These are phyloP conservation scores for Ambrosia trifida DNA, from an alignment of 129 eudicot species.

Conservation along the genomic window DNA sequence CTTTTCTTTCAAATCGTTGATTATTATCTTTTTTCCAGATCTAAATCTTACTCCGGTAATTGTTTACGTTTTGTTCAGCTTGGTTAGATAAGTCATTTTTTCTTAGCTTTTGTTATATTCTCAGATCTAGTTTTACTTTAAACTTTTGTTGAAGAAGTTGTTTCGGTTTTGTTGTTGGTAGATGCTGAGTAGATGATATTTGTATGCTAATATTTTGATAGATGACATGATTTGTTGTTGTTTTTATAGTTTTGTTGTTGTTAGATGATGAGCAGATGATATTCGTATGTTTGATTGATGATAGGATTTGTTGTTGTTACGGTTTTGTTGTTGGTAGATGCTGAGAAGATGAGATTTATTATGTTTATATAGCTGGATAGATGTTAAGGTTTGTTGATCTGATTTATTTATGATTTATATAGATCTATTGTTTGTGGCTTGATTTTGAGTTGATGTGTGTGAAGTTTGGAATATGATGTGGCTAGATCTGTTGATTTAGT, in stretches of 20 bases:
- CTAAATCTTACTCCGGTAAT: conserved; percentile 18
- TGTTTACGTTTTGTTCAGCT: neutral
- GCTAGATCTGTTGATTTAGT: conserved; percentile 24
- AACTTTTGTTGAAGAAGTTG: too few species aligned
- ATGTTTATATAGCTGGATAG: neutral
- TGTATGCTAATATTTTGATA: too few species aligned
- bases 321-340: neutral
- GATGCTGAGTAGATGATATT: too few species aligned
- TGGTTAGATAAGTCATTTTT: neutral
- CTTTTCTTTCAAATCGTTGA: neutral
- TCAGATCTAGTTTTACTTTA: too few species aligned
- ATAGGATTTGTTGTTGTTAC: conserved; percentile 10
- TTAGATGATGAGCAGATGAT: neutral
- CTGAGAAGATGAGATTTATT: neutral
- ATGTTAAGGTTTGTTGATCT: conserved; percentile 22
- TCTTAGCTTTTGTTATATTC: too few species aligned
- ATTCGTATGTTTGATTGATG: neutral
- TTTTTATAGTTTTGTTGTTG: too few species aligned
- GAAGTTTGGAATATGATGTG: neutral
- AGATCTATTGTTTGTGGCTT: conserved; percentile 33
- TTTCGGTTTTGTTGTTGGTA: neutral
- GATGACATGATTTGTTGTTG: too few species aligned
- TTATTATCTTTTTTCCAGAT: conserved; percentile 20
- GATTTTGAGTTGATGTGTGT: neutral
- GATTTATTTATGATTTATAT: conserved; percentile 7